Evolutionary conservation across 148 eudicot species (phyloP), one percentile per base, ranked within the genome.

Genomic region (Pharnaceum exiguum): DNA sequence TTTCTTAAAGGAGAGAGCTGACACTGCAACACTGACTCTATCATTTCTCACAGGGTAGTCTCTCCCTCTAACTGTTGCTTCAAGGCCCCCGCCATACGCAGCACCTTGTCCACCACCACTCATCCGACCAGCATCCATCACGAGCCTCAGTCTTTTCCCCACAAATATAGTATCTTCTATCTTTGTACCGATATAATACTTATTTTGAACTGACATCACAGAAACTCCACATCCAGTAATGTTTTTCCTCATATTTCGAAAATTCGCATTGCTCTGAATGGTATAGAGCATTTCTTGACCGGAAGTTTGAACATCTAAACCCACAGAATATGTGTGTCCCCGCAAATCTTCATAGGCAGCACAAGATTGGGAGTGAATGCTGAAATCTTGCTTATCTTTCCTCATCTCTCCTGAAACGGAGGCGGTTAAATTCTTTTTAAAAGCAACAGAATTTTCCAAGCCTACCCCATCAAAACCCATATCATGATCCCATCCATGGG

Each of bases 401-500:
- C 89, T 89, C 85, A 94, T 69, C 69, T 94, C 96, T 55, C 99
- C 99, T n/a, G 90, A 75, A 32, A 89, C 37, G 6, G 79, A 73
- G 28, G 81, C 75, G 7, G 71, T 52, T 13, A 84, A 32, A 37
- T 84, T 78, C 28, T 60, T 63, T 44, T 65, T 76, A 18, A 82
- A n/a, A 78, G 78, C 81, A 12, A 65, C 31, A 60, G 80, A 54
- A 19, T 72, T 71, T 70, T 94, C 96, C 22, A 94, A 60, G 79
- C 80, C 89, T 39, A 94, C 69, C 39, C 96, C 99, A 35, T 94
- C 99, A 58, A 89, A 84, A 21, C 99, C 89, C 49, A 94, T 86
- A 31, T 94, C 99, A 55, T 84, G 95, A 46, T 94, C 99, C 99
- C 99, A 94, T 57, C 96, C 96, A 25, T 83, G 82, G 4, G 82